Evolutionary conservation across 148 eudicot species (phyloP).

Genomic region (Rhododendron ferrugineum): DNA sequence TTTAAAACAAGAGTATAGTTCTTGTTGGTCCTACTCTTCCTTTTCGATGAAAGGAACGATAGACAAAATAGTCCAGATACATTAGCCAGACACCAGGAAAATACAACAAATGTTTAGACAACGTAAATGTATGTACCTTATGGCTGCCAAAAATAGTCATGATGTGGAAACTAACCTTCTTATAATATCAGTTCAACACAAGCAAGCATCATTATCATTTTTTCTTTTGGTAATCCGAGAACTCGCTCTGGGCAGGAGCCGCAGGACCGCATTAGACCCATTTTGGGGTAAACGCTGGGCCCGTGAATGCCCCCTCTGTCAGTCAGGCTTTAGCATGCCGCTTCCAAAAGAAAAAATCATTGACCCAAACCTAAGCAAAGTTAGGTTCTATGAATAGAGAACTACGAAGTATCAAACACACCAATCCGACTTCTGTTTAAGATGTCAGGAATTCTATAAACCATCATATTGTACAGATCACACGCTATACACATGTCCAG

Average conservation of each 20-base stretch:
- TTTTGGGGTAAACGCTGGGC: not conserved
- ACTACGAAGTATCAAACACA: not conserved
- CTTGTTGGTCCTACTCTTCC: not conserved
- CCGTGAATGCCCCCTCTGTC: not conserved
- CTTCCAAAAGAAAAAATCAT: not conserved
- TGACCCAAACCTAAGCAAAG: not conserved
- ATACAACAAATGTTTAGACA: not conserved
- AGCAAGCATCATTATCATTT: not conserved
- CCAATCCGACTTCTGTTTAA: not conserved
- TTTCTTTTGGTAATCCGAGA: not conserved
- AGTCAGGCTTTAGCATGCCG: not conserved
- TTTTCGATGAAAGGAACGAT: not conserved
- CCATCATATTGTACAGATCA: constrained; percentile 5
- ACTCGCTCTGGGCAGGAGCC: not conserved
- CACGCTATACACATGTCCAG: not conserved
- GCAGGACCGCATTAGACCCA: not conserved
- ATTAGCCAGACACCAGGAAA: not conserved
- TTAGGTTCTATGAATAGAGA: not conserved
- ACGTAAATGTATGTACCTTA: not conserved
- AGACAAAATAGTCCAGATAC: not conserved
- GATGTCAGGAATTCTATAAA: not conserved
- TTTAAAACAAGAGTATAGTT: not conserved
- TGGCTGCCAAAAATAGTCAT: not conserved
- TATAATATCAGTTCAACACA: not conserved
- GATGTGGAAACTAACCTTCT: not conserved